Percentiles rank a stretch among this genome's conserved stretches.
These are phyloP conservation scores for Fusarium xyrophilum DNA, from an alignment of 2,329 filamentous ascomycete species.

Conservation along the genomic window DNA sequence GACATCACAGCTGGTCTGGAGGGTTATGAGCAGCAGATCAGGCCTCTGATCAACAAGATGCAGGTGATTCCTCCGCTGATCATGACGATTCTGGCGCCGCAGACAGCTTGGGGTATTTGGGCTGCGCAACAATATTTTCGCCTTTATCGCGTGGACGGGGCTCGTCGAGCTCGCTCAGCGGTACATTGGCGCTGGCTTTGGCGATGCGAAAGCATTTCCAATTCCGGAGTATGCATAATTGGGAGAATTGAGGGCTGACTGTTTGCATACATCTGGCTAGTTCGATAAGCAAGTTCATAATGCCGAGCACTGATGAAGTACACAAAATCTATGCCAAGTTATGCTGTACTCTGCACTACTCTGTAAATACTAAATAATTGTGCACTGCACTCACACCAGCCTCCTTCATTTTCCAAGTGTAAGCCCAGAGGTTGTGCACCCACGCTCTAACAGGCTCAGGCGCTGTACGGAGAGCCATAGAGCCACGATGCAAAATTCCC, in stretches of 20 bases:
- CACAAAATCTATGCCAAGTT: neutral
- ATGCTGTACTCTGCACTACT: no score
- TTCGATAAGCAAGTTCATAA: neutral
- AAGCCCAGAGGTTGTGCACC: neutral
- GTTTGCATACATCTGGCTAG: neutral
- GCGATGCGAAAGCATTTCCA: conserved; percentile 39
- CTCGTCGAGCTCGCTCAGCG: conserved; percentile 41
- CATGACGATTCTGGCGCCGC: conserved; percentile 50
- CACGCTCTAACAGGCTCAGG: neutral
- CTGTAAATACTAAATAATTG: no score
- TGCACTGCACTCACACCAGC: neutral
- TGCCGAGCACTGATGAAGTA: neutral
- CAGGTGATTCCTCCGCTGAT: conserved; percentile 45
- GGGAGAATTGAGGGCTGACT: neutral
- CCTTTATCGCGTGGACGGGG: conserved; percentile 48
- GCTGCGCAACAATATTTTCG: conserved; percentile 53
- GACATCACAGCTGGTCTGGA: conserved; percentile 45
- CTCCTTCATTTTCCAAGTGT: neutral
- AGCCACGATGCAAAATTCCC: accelerated
- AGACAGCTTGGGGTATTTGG: conserved; percentile 54
- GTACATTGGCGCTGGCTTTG: conserved; percentile 39
- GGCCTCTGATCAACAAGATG: conserved; percentile 50
- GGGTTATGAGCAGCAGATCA: conserved; percentile 51
- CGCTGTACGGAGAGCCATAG: neutral
- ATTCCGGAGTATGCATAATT: conserved; percentile 51